Evolutionary conservation across 2,329 filamentous ascomycete species (phyloP), one percentile per base, ranked within the genome.

Genomic region (Claviceps sp.): DNA sequence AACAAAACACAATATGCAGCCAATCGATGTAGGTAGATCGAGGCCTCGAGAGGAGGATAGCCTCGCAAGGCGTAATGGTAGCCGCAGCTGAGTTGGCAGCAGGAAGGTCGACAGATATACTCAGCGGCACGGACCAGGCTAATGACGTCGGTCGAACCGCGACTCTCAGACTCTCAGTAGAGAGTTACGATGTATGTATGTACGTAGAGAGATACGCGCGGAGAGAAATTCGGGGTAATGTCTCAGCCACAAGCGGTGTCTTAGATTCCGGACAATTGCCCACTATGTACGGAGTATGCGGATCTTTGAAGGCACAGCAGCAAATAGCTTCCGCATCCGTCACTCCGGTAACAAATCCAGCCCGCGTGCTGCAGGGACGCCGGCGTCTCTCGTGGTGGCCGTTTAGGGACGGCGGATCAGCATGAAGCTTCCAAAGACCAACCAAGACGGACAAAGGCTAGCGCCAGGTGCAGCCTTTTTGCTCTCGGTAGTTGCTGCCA

Each of bases 231-330:
- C 18, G 52, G 48, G 51, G 46, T 37, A 40, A 52, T 58, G 58
- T 60, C 58, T 59, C 57, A 60, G 57, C 58, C 58, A 58, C 58
- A 52, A n/a, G 24, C 38, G 43, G 50, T 54, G 55, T 55, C 51
- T 50, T 51, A 52, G 55, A 49, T 51, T 52, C 54, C 52, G 18
- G 51, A 48, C 47, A 50, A 38, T 40, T 30, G 30, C 26, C 26
- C 8, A 30, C 26, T 30, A 9, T 30, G 26, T 9, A 18, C 18
- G 18, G 18, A 18, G 18, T 6, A 34, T 49, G 47, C 50, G 52
- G 45, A 54, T 52, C 26, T 48, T 20, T 20, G 43, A 40, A 38
- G 16, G 38, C 37, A 42, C 43, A 40, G 30, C 16, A 42, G 47
- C 30, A 34, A 34, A 34, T 49, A 46, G 52, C 54, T 30, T 47